phyloP scores from a whole-genome alignment of 2,329 filamentous ascomycete species.

The Diaporthe longicolla region DNA sequence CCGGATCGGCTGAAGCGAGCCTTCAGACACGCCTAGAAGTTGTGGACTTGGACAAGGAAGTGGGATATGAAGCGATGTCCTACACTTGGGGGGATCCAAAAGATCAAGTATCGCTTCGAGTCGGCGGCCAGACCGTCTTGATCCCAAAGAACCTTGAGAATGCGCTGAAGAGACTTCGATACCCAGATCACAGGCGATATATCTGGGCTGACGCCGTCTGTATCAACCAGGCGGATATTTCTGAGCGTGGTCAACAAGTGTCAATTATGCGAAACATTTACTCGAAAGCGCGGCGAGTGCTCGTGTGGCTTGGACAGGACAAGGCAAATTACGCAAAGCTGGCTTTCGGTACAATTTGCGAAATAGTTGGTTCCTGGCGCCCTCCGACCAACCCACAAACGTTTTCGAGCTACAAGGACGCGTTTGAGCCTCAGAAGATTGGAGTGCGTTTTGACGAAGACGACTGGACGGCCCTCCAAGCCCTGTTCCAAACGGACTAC shows the following conservation, averaged over 20 bases:
- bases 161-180: slow-evolving; percentile 17
- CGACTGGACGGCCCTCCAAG: slow-evolving; percentile 39
- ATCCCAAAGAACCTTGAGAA: slow-evolving; percentile 28
- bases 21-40: slow-evolving; percentile 25
- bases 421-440: slow-evolving; percentile 33
- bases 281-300: slow-evolving; percentile 12
- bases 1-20: not conserved
- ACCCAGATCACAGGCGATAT: slow-evolving; percentile 11
- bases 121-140: not conserved
- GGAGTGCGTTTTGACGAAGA: slow-evolving; percentile 24
- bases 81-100: slow-evolving; percentile 34
- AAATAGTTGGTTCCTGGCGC: slow-evolving; percentile 41
- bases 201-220: slow-evolving; percentile 38
- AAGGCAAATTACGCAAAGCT: slow-evolving; percentile 18
- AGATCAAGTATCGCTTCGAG: slow-evolving; percentile 11
- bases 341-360: slow-evolving; percentile 37
- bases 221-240: slow-evolving; percentile 34
- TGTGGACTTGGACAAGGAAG: slow-evolving; percentile 20
- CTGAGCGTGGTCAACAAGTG: slow-evolving; percentile 32
- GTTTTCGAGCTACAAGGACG: slow-evolving; percentile 38
- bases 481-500: slow-evolving; percentile 41
- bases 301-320: slow-evolving; percentile 34
- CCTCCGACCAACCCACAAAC: slow-evolving; percentile 29
- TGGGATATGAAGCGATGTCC: slow-evolving; percentile 32
- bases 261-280: slow-evolving; percentile 34